A percentile compares a stretch with the other conserved stretches of the same genome.
Evolutionary conservation across 345 rosid species (phyloP).

Genomic region (Trapa bicornis): DNA sequence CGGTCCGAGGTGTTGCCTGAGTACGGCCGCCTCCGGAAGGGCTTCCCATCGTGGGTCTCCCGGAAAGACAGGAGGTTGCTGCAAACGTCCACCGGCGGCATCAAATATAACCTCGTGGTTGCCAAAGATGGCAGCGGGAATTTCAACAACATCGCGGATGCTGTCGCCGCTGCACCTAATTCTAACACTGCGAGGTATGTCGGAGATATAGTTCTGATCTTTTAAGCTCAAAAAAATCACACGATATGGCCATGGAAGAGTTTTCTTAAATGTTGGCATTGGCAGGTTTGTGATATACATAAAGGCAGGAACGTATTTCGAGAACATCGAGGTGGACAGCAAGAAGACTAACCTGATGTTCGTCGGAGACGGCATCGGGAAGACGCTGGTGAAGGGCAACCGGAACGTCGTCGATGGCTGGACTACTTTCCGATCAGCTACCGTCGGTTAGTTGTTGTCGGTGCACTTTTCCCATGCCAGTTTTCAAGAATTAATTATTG

Average conservation of each 20-base stretch:
- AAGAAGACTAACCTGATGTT: constrained; percentile 55
- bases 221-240: too few relatives aligned
- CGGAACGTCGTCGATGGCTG: constrained; percentile 51
- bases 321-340: constrained; percentile 58
- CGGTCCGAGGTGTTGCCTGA: constrained; percentile 24
- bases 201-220: too few relatives aligned
- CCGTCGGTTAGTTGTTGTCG: constrained; percentile 47
- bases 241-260: too few relatives aligned
- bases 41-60: constrained; percentile 53
- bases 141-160: constrained; percentile 46
- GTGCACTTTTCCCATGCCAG: too few relatives aligned
- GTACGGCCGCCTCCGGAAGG: constrained; percentile 27
- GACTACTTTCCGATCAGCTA: constrained; percentile 79
- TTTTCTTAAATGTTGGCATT: neutral
- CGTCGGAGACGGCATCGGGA: constrained; percentile 78
- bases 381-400: constrained; percentile 49
- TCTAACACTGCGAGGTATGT: constrained; percentile 48
- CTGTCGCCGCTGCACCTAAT: constrained; percentile 64
- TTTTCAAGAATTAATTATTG: too few relatives aligned
- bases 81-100: constrained; percentile 21
- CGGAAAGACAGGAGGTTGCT: constrained; percentile 33
- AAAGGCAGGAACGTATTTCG: constrained; percentile 59
- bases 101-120: constrained; percentile 37
- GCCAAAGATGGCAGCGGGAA: constrained; percentile 68
- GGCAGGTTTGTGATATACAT: constrained; percentile 68